Percentiles rank a stretch among this genome's conserved stretches.
These are phyloP conservation scores for Jatropha podagrica DNA, from an alignment of 441 rosid genomes.

Conservation along the genomic window DNA sequence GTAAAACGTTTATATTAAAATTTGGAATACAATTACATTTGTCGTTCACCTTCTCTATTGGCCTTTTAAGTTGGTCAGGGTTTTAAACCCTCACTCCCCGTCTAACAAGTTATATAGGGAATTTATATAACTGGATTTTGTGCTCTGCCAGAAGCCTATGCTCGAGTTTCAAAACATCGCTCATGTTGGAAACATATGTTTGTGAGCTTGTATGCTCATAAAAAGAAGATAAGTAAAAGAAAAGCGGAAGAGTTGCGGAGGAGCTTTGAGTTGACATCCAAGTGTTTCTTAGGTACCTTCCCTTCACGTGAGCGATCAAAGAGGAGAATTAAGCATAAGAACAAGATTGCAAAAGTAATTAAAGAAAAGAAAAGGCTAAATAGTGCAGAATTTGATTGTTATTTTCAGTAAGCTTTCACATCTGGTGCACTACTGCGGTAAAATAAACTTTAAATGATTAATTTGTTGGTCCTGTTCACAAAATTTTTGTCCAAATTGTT, in stretches of 20 bases:
- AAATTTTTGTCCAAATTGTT: conserved; percentile 19
- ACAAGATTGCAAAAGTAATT: conserved; percentile 26
- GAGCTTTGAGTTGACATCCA: conserved; percentile 26
- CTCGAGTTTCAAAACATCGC: conserved; percentile 42
- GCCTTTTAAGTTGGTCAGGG: no score
- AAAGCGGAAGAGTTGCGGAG: conserved; percentile 21
- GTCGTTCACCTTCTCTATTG: neutral
- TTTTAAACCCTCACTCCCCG: no score
- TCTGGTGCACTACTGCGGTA: neutral
- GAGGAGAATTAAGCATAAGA: conserved; percentile 39
- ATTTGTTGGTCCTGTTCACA: conserved; percentile 8
- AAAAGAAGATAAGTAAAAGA: conserved; percentile 26
- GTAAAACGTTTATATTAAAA: neutral
- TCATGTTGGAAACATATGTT: conserved; percentile 63
- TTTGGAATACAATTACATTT: neutral
- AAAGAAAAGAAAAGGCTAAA: conserved; percentile 40
- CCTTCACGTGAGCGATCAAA: conserved; percentile 43
- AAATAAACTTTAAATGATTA: neutral
- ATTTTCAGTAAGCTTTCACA: conserved; percentile 49
- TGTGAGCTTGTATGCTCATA: conserved; percentile 17
- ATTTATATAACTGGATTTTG: neutral
- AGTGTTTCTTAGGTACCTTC: conserved; percentile 47
- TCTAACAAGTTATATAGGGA: no score
- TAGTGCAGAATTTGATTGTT: conserved; percentile 41
- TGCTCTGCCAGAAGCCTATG: conserved; percentile 29